These are phyloP conservation scores for Starmerella kuoi DNA, from an alignment of 805 yeast genomes.

Conservation along the genomic window DNA sequence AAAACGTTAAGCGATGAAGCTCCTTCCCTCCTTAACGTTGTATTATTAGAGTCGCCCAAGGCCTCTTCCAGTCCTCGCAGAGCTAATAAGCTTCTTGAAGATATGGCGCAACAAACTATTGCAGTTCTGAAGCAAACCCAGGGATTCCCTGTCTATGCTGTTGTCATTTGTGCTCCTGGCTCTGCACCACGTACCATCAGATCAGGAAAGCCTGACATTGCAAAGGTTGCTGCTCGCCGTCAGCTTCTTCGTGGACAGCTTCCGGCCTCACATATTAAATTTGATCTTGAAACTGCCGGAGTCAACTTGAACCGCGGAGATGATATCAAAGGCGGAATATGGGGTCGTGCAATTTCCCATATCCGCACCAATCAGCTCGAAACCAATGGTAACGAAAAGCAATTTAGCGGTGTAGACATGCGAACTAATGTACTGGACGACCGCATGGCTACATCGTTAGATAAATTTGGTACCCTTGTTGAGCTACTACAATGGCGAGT, in stretches of 20 bases:
- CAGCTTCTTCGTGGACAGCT: slow-evolving; percentile 68
- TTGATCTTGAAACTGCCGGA: slow-evolving; percentile 47
- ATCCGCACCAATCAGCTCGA: slow-evolving; percentile 46
- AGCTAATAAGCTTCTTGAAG: slow-evolving; percentile 39
- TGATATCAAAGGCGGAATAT: slow-evolving; percentile 68
- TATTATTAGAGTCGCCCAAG: slow-evolving; percentile 63
- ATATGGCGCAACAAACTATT: slow-evolving; percentile 38
- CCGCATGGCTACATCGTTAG: slow-evolving; percentile 58
- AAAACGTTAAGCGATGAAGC: slow-evolving; percentile 30
- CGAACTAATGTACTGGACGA: slow-evolving; percentile 67
- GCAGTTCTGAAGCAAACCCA: slow-evolving; percentile 45
- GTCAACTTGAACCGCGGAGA: slow-evolving; percentile 60
- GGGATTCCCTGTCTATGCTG: slow-evolving; percentile 66
- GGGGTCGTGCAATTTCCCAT: slow-evolving; percentile 68
- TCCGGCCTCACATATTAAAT: slow-evolving; percentile 69
- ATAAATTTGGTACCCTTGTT: slow-evolving; percentile 57
- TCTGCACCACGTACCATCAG: slow-evolving; percentile 72
- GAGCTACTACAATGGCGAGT: slow-evolving; percentile 74
- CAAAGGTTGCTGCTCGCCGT: slow-evolving; percentile 73
- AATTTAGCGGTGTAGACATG: slow-evolving; percentile 70
- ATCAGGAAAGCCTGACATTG: slow-evolving; percentile 82
- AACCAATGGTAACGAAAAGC: slow-evolving; percentile 47
- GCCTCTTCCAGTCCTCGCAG: slow-evolving; percentile 31
- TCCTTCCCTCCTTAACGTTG: slow-evolving; percentile 65
- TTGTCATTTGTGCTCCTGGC: slow-evolving; percentile 66